Conservation (phyloP, 495 filamentous ascomycete genomes). For the Hypomontagnella monticulosa region DNA sequence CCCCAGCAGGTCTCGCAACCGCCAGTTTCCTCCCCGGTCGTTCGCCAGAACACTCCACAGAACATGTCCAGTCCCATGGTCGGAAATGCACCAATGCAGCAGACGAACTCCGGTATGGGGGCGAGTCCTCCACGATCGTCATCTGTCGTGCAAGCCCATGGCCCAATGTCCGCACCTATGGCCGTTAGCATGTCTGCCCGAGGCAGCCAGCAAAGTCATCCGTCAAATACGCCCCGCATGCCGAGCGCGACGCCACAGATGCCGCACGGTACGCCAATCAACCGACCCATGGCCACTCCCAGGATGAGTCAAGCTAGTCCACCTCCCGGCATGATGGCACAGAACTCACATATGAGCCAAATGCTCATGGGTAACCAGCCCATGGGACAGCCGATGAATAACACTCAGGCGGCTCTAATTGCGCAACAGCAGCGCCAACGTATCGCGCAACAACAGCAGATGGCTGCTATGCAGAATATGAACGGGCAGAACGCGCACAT, state of each 20-base stretch:
- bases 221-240: constrained; percentile 83
- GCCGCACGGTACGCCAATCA: constrained; percentile 74
- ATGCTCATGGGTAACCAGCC: constrained; percentile 64
- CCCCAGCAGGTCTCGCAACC: constrained; percentile 70
- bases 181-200: constrained; percentile 78
- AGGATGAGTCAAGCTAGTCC: constrained; percentile 79
- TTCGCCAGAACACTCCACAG: constrained; percentile 82
- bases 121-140: constrained; percentile 79
- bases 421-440: constrained; percentile 29
- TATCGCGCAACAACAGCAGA: constrained; percentile 58
- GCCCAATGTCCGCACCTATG: constrained; percentile 69
- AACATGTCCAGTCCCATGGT: constrained; percentile 80
- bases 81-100: constrained; percentile 77
- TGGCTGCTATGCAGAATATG: constrained; percentile 51
- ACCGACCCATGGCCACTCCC: constrained; percentile 73
- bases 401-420: constrained; percentile 48
- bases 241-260: constrained; percentile 81
- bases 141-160: constrained; percentile 78
- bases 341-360: constrained; percentile 66
- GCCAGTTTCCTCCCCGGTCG: constrained; percentile 79
- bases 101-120: constrained; percentile 80
- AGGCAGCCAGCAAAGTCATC: constrained; percentile 80
- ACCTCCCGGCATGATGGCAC: constrained; percentile 65
- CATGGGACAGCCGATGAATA: constrained; percentile 56
- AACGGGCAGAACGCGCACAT: constrained; percentile 44